Evolutionary conservation across 345 rosid genomes (phyloP).

Genomic region (Stellera chamaejasme): DNA sequence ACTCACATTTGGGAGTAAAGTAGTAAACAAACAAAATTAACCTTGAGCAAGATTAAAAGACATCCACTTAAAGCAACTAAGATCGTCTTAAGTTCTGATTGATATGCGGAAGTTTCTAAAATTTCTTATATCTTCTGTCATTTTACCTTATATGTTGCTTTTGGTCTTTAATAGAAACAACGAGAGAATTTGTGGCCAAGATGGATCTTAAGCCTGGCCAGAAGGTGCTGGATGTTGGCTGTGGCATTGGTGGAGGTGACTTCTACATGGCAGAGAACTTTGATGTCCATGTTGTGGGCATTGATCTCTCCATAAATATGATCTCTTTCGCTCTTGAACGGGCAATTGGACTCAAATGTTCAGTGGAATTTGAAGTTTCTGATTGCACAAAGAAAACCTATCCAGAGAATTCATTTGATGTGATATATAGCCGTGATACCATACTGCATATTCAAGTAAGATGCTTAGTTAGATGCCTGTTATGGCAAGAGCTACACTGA

Average conservation of each 20-base stretch:
- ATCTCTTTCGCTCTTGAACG: slow-evolving; percentile 90
- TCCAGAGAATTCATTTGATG: slow-evolving; percentile 77
- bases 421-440: slow-evolving; percentile 96
- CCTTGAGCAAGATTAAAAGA: not conserved
- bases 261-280: slow-evolving; percentile 96
- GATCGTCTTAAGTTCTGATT: not conserved
- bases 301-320: slow-evolving; percentile 93
- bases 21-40: not conserved
- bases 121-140: no score
- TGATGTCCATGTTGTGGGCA: slow-evolving; percentile 83
- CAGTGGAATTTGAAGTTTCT: slow-evolving; percentile 94
- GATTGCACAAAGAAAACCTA: slow-evolving; percentile 87
- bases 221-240: slow-evolving; percentile 96
- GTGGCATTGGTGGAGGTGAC: slow-evolving; percentile 99
- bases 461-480: not conserved
- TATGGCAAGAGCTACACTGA: not conserved
- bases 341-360: slow-evolving; percentile 80
- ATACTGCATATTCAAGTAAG: slow-evolving; percentile 87
- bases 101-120: not conserved
- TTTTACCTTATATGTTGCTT: not conserved
- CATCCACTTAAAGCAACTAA: not conserved
- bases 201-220: slow-evolving; percentile 87
- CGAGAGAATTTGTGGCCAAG: slow-evolving; percentile 85
- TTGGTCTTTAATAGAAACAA: slow-evolving; percentile 54
- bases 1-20: not conserved